Conservation (phyloP, 164 flowering plant genomes). For the Taxillus chinensis region DNA sequence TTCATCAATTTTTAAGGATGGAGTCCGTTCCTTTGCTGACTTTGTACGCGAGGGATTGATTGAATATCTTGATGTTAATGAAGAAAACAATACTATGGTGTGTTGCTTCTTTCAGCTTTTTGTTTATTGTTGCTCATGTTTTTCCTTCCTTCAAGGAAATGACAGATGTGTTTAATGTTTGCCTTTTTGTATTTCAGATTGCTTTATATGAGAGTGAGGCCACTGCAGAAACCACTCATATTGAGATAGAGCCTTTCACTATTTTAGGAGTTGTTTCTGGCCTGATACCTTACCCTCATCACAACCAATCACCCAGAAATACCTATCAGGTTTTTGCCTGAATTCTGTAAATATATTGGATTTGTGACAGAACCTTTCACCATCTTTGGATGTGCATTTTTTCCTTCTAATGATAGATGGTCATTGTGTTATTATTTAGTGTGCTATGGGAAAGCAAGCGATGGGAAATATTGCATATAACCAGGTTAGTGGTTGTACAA, state of each 20-base stretch:
- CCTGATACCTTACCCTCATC: slow-evolving; percentile 91
- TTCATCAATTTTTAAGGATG: slow-evolving; percentile 45
- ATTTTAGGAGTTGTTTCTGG: slow-evolving; percentile 92
- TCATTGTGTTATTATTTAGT: slow-evolving; percentile 28
- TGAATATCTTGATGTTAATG: slow-evolving; percentile 97
- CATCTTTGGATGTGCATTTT: neutral
- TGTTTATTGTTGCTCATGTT: neutral
- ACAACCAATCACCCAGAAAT: slow-evolving; percentile 97
- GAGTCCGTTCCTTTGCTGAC: slow-evolving; percentile 73
- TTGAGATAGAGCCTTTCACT: slow-evolving; percentile 96
- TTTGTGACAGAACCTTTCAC: too few species aligned
- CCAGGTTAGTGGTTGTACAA: slow-evolving; percentile 42
- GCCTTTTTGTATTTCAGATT: slow-evolving; percentile 34
- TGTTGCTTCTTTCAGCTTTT: slow-evolving; percentile 13
- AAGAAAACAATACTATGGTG: slow-evolving; percentile 96
- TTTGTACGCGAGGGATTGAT: slow-evolving; percentile 82
- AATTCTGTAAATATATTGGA: neutral
- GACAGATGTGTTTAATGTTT: neutral
- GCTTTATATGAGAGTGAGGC: slow-evolving; percentile 84
- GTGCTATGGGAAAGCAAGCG: slow-evolving; percentile 99
- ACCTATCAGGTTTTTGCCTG: slow-evolving; percentile 71
- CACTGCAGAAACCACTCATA: slow-evolving; percentile 65
- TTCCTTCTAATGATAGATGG: slow-evolving; percentile 1
- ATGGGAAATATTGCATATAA: slow-evolving; percentile 99
- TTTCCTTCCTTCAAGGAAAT: neutral